Conservation (phyloP, 2,329 filamentous ascomycete genomes). For the Sporothrix globosa region DNA sequence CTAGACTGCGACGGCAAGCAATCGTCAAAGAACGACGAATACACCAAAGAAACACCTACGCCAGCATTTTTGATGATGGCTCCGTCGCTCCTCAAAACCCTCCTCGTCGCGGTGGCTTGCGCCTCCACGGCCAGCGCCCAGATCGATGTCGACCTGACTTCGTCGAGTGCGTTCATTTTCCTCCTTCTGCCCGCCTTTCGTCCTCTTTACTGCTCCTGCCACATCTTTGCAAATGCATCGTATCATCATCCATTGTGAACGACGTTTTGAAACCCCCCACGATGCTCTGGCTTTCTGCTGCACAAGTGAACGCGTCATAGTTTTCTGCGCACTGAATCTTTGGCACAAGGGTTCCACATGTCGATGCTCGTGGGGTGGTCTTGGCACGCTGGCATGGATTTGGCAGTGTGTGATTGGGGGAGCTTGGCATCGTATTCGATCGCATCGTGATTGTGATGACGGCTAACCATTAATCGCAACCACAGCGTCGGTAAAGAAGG, state of each 20-base stretch:
- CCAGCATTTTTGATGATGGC: constrained; percentile 11
- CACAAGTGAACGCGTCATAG: constrained; percentile 20
- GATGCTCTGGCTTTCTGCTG: neutral
- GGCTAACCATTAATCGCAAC: constrained; percentile 18
- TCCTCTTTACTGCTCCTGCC: neutral
- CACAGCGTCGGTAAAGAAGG: constrained; percentile 52
- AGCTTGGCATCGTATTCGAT: constrained; percentile 26
- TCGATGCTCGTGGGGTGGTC: constrained; percentile 22
- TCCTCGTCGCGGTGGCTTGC: constrained; percentile 32
- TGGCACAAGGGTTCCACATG: neutral
- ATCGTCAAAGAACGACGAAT: neutral
- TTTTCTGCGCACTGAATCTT: neutral
- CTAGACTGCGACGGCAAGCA: neutral
- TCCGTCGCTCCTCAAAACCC: constrained; percentile 24
- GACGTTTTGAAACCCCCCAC: neutral
- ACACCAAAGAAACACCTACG: neutral
- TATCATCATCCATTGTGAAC: neutral
- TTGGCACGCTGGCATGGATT: constrained; percentile 26
- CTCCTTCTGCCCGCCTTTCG: neutral
- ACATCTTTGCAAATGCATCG: neutral
- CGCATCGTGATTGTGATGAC: constrained; percentile 5
- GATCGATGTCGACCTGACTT: constrained; percentile 33
- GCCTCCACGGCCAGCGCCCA: constrained; percentile 33
- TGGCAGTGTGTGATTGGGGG: neutral
- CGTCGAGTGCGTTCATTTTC: constrained; percentile 28